Evolutionary conservation across 208 protist species (phyloP).

Genomic region (Leishmania tarentolae): DNA sequence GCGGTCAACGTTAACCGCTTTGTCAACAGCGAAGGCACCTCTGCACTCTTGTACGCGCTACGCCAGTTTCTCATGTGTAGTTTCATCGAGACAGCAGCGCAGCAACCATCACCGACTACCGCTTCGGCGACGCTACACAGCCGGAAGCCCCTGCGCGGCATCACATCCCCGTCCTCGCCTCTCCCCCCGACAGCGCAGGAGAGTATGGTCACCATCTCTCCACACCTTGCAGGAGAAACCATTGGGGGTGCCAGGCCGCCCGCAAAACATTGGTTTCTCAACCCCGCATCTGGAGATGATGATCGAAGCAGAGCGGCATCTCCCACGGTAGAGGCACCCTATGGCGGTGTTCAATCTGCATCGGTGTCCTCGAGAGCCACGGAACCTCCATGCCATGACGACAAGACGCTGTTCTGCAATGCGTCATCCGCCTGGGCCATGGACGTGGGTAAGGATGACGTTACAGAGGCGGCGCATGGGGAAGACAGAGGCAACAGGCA

Average conservation of each 20-base stretch:
- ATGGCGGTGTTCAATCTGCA: background rate
- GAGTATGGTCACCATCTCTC: constrained; percentile 1
- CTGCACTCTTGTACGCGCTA: constrained; percentile 37
- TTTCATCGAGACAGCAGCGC: background rate
- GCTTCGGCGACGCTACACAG: background rate
- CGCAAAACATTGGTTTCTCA: background rate
- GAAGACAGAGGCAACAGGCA: background rate
- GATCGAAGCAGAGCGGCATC: background rate
- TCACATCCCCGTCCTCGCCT: constrained; percentile 7
- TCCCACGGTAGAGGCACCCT: background rate
- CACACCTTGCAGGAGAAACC: background rate
- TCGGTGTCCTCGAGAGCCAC: background rate
- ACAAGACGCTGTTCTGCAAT: background rate
- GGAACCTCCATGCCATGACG: background rate
- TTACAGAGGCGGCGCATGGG: background rate
- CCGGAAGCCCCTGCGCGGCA: background rate
- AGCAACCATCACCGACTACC: background rate
- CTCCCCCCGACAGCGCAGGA: background rate
- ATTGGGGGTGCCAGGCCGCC: background rate
- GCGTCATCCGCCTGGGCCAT: background rate
- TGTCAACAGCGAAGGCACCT: constrained; percentile 37
- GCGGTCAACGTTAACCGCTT: constrained; percentile 41
- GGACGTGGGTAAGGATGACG: background rate
- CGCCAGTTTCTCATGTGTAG: constrained; percentile 28
- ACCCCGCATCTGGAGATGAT: background rate